These are phyloP conservation scores for Plasmodiophora brassicae DNA, from an alignment of 208 protist species.

Conservation along the genomic window DNA sequence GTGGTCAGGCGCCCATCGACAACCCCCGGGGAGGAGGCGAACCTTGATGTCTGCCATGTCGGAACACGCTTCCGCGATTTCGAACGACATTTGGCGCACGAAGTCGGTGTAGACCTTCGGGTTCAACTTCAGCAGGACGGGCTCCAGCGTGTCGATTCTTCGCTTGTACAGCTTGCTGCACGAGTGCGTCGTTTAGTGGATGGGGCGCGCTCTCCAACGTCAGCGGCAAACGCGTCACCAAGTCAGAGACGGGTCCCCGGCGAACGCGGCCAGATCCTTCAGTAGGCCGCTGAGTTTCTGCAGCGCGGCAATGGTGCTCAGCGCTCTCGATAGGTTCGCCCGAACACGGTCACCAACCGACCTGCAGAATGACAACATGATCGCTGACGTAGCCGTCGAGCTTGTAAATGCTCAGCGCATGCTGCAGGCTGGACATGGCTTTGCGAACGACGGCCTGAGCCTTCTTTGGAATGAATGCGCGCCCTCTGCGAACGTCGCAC, in stretches of 20 bases:
- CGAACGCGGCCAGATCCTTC: constrained; percentile 2
- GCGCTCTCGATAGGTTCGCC: too few relatives aligned
- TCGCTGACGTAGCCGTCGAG: neutral
- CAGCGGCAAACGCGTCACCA: neutral
- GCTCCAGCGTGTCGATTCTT: neutral
- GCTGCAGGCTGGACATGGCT: neutral
- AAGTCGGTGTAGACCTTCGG: constrained; percentile 11
- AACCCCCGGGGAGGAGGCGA: neutral
- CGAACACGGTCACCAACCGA: neutral
- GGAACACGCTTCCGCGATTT: neutral
- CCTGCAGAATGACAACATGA: constrained; percentile 17
- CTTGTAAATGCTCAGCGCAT: neutral
- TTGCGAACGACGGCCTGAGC: neutral
- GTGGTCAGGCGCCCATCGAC: neutral
- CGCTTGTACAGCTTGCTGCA: constrained; percentile 15
- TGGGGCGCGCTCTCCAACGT: too few relatives aligned
- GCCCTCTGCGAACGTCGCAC: too few relatives aligned
- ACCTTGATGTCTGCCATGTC: neutral
- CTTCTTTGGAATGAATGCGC: too few relatives aligned
- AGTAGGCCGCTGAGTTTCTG: neutral
- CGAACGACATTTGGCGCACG: neutral
- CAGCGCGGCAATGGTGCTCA: neutral
- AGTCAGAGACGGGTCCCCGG: neutral
- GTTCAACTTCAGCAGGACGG: neutral
- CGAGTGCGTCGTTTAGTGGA: too few relatives aligned